These are phyloP conservation scores for Helicocarpus griseus DNA, from an alignment of 2,329 filamentous ascomycete species.

Conservation along the genomic window DNA sequence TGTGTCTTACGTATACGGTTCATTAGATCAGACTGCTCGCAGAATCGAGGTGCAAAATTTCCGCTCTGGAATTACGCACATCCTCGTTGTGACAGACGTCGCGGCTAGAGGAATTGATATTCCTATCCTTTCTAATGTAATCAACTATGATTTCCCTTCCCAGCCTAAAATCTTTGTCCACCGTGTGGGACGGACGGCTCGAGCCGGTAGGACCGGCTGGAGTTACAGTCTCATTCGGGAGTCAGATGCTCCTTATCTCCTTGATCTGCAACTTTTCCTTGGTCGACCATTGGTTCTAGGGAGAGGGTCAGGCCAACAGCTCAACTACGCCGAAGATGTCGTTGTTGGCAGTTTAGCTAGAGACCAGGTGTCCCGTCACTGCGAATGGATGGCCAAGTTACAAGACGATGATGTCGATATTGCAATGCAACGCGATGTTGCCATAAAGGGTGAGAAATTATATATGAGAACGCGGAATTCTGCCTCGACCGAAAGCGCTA, in stretches of 20 bases:
- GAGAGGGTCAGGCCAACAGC: conserved; percentile 47
- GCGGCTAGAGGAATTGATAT: conserved; percentile 97
- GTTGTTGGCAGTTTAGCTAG: conserved; percentile 68
- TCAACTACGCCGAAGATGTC: conserved; percentile 72
- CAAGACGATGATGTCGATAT: conserved; percentile 69
- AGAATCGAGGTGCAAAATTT: conserved; percentile 90
- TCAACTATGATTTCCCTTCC: conserved; percentile 97
- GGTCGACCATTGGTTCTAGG: conserved; percentile 75
- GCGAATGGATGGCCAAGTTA: conserved; percentile 76
- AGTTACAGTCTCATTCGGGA: conserved; percentile 86
- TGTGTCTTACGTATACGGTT: conserved; percentile 89
- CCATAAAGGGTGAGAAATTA: conserved; percentile 80
- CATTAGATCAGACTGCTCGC: conserved; percentile 85
- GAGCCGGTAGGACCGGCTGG: conserved; percentile 89
- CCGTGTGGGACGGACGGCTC: conserved; percentile 87
- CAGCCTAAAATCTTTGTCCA: conserved; percentile 97
- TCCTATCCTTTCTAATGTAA: conserved; percentile 87
- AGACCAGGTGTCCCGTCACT: conserved; percentile 61
- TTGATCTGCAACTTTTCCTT: conserved; percentile 90
- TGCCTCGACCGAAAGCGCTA: conserved; percentile 82
- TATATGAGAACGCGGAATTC: conserved; percentile 85
- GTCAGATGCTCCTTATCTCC: conserved; percentile 78
- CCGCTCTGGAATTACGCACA: conserved; percentile 70
- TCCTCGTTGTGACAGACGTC: conserved; percentile 92
- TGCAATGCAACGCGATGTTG: conserved; percentile 58